Percentiles rank a stretch among this genome's conserved stretches.
phyloP scores from a whole-genome alignment of 1,284 basidiomycete species.

The Pterulicium gracile region DNA sequence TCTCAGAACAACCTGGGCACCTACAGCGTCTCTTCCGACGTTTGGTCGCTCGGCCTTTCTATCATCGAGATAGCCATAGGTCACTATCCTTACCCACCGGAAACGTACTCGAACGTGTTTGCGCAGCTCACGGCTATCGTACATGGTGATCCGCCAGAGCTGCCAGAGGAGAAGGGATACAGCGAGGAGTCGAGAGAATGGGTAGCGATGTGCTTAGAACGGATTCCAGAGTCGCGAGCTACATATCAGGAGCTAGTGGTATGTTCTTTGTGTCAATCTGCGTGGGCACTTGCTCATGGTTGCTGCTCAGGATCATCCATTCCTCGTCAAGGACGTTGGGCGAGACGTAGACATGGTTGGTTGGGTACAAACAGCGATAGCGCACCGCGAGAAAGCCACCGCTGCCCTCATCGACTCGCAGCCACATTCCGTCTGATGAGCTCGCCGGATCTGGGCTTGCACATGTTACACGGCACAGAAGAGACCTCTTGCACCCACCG shows the following conservation, averaged over 20 bases:
- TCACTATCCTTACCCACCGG: constrained; percentile 95
- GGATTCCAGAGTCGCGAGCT: constrained; percentile 69
- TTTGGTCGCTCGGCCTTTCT: constrained; percentile 96
- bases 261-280: constrained; percentile 15
- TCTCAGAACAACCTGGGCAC: constrained; percentile 79
- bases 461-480: too few relatives aligned
- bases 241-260: constrained; percentile 80
- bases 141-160: constrained; percentile 81
- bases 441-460: too few relatives aligned
- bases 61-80: constrained; percentile 93
- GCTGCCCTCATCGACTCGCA: background rate
- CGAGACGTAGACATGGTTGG: constrained; percentile 71
- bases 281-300: background rate
- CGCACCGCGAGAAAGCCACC: constrained; percentile 6
- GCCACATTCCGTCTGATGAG: background rate
- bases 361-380: constrained; percentile 67
- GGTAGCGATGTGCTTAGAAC: constrained; percentile 57
- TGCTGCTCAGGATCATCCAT: constrained; percentile 53
- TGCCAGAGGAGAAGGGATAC: constrained; percentile 42
- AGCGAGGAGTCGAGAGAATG: constrained; percentile 45
- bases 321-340: constrained; percentile 43
- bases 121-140: constrained; percentile 95
- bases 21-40: constrained; percentile 95
- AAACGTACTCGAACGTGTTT: constrained; percentile 95
- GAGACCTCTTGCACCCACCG: too few relatives aligned